These are phyloP conservation scores for Acacia concinna DNA, from an alignment of 331 rosid species.

Conservation along the genomic window DNA sequence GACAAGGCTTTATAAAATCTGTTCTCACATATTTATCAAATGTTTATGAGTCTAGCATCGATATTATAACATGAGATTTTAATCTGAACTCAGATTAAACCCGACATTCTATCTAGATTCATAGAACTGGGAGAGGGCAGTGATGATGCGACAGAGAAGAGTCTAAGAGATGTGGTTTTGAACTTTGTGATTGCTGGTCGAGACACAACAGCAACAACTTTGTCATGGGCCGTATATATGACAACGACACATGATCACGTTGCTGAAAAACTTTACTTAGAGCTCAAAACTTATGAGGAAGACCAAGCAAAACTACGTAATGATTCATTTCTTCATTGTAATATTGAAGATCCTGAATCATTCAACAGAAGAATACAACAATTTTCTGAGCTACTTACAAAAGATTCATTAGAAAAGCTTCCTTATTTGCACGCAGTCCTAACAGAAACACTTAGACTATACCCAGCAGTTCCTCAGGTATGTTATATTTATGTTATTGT, in stretches of 20 bases:
- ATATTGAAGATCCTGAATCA: conserved; percentile 52
- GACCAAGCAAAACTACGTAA: conserved; percentile 58
- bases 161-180: conserved; percentile 80
- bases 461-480: conserved; percentile 98
- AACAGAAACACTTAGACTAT: conserved; percentile 83
- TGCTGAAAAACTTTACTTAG: conserved; percentile 68
- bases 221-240: conserved; percentile 90
- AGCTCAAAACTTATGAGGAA: conserved; percentile 69
- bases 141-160: conserved; percentile 64
- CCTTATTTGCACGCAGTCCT: conserved; percentile 82
- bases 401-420: conserved; percentile 63
- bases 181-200: conserved; percentile 93
- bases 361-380: conserved; percentile 60
- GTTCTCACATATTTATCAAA: neutral
- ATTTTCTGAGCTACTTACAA: conserved; percentile 56
- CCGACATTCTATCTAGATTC: conserved; percentile 85
- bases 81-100: conserved; percentile 59
- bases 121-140: conserved; percentile 61
- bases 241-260: conserved; percentile 65
- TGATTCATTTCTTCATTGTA: conserved; percentile 42
- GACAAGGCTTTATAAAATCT: no score
- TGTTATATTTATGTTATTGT: neutral
- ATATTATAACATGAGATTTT: neutral
- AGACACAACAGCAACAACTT: conserved; percentile 91
- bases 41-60: neutral